Conservation (phyloP, 257 asterid species). For the Marsdenia floribunda region DNA sequence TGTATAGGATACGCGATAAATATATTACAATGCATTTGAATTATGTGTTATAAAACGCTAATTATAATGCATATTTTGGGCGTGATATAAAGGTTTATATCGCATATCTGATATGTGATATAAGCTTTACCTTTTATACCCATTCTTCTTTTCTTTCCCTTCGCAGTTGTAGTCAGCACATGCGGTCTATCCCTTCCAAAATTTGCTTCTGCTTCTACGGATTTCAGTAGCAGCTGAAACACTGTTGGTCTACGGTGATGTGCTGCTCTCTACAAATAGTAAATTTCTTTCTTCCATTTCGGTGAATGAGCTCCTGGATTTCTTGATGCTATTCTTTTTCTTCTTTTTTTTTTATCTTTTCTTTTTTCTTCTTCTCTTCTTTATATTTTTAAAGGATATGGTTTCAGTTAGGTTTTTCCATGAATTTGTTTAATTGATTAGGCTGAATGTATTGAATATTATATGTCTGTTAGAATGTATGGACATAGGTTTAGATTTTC, state of each 20-base stretch:
- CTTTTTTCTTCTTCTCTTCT: not conserved
- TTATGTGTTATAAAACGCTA: no score
- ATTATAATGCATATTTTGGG: no score
- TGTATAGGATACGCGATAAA: no score
- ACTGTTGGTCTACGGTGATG: not conserved
- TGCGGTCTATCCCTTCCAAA: no score
- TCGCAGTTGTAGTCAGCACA: no score
- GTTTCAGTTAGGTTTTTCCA: not conserved
- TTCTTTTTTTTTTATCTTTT: not conserved
- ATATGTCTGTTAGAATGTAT: not conserved
- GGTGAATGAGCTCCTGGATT: not conserved
- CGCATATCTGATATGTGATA: no score
- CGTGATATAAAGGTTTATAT: no score
- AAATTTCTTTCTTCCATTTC: not conserved
- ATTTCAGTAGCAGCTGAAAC: no score
- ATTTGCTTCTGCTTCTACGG: no score
- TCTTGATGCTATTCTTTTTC: not conserved
- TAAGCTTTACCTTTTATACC: no score
- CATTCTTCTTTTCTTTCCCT: no score
- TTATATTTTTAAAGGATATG: not conserved
- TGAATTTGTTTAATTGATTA: not conserved
- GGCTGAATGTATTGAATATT: not conserved
- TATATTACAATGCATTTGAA: no score
- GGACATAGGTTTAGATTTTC: not conserved
- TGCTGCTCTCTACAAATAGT: not conserved